Base-by-base conservation (phyloP, 2,329 filamentous ascomycete genomes). In the Epichloe baconii region DNA sequence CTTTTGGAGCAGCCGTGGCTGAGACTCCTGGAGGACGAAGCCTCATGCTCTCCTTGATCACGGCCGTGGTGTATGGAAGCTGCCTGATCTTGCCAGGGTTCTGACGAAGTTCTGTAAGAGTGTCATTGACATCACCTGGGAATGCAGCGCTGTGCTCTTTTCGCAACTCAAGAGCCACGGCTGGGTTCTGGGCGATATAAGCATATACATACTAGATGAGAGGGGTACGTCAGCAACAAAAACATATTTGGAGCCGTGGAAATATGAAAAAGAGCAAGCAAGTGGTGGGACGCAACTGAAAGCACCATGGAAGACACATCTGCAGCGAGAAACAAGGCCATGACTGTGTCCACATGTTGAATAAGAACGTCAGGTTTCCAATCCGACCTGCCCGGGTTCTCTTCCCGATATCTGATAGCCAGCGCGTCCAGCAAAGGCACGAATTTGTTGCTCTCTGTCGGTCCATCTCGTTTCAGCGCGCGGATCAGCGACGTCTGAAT, bases 241-340 rank as follows among this genome's bases (percentile, higher is more conserved):
- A 2, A 11, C 41, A 7, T 43, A 14, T 17, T 26, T 5, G 21
- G 21, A 40, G 12, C 19, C 8, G 12, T 3, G 14, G 34, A 19
- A n/a, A 17, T 3, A 26, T 11, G 8, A 4, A 37, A 12, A 38
- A 15, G 11, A 47, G 17, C 12, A n/a, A 44, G 12, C 14, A 12
- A 48, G 5, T 5, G 35, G 48, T 31, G 15, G 34, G 41, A 44
- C 48, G 48, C 21, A 49, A 49, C 48, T 49, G 48, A 38, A 36
- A 49, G 35, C 26, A 49, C 48, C 48, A 49, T 49, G 14, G 48
- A 49, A 8, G 48, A 49, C 40, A 49, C 34, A 15, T 49, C 48
- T 38, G 48, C 41, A 5, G 41, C 48, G 26, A 49, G 48, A 31
- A 49, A 44, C 21, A 49, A 23, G 48, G 48, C 19, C 48, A 44